Evolutionary conservation across 106 monocot genomes (phyloP).

Genomic region (Iris macrosiphon): DNA sequence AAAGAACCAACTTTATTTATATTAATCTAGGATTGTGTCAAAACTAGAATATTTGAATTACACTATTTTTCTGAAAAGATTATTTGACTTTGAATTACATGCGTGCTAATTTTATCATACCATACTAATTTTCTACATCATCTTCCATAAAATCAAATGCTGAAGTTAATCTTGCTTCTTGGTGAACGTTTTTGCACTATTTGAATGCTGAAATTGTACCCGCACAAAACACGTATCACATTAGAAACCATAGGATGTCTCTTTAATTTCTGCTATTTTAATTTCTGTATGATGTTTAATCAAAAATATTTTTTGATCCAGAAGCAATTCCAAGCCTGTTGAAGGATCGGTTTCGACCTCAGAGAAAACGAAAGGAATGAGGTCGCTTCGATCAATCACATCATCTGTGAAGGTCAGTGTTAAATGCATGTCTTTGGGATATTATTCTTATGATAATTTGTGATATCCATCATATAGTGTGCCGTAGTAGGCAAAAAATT

Average conservation of each 20-base stretch:
- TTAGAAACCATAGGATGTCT: not conserved
- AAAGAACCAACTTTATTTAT: too few species aligned
- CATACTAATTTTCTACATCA: too few species aligned
- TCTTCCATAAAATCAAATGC: too few species aligned
- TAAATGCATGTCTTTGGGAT: not conserved
- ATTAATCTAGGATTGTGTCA: too few species aligned
- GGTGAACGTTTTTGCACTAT: not conserved
- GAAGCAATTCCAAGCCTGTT: conserved; percentile 34
- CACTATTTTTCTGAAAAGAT: too few species aligned
- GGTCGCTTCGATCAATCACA: conserved; percentile 52
- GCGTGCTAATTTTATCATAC: too few species aligned
- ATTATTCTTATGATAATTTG: conserved; percentile 1
- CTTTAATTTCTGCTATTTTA: too few species aligned
- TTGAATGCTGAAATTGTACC: not conserved
- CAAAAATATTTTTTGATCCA: conserved; percentile 33
- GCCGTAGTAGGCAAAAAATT: too few species aligned
- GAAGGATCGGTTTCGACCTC: conserved; percentile 17
- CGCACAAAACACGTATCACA: not conserved
- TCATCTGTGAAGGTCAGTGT: conserved; percentile 55
- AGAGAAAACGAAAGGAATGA: conserved; percentile 47
- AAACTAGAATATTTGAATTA: too few species aligned
- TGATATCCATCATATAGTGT: not conserved
- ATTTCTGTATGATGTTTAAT: too few species aligned
- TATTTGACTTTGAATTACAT: too few species aligned
- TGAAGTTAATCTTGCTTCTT: too few species aligned